Conservation (phyloP, 768 basidiomycete genomes). For the Pisolithus microcarpus region DNA sequence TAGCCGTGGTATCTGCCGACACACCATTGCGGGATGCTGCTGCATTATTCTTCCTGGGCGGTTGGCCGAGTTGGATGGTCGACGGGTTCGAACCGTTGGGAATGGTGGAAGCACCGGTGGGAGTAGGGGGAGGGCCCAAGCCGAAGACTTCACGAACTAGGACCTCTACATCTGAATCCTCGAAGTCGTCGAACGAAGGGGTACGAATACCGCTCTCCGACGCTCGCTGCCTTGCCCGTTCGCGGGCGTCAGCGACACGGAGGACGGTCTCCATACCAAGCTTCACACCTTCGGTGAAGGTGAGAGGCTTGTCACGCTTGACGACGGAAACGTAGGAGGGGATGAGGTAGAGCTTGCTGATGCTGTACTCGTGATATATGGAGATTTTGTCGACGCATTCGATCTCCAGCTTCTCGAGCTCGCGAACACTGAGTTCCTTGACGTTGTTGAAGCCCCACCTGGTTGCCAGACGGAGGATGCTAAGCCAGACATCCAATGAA, state of each 20-base stretch:
- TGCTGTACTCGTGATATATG: slow-evolving; percentile 31
- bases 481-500: slow-evolving; percentile 34
- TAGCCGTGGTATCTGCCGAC: slow-evolving; percentile 19
- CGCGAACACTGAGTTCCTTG: slow-evolving; percentile 31
- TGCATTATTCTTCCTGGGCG: slow-evolving; percentile 16
- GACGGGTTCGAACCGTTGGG: not conserved
- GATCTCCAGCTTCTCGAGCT: slow-evolving; percentile 32
- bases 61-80: slow-evolving; percentile 17
- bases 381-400: slow-evolving; percentile 31
- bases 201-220: slow-evolving; percentile 26
- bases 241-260: slow-evolving; percentile 33
- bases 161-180: slow-evolving; percentile 20
- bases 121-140: slow-evolving; percentile 18
- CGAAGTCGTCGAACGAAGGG: slow-evolving; percentile 28
- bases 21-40: slow-evolving; percentile 22
- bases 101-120: slow-evolving; percentile 3
- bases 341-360: slow-evolving; percentile 30
- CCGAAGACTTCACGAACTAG: slow-evolving; percentile 24
- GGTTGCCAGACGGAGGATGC: slow-evolving; percentile 33
- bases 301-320: slow-evolving; percentile 30
- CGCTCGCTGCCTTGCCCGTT: slow-evolving; percentile 30
- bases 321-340: slow-evolving; percentile 30
- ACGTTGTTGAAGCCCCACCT: slow-evolving; percentile 37
- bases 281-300: slow-evolving; percentile 33
- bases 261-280: slow-evolving; percentile 35